Percentiles rank a stretch among this genome's conserved stretches.
These are phyloP conservation scores for Pleurotus salmoneostramineus DNA, from an alignment of 768 basidiomycete species.

Conservation along the genomic window DNA sequence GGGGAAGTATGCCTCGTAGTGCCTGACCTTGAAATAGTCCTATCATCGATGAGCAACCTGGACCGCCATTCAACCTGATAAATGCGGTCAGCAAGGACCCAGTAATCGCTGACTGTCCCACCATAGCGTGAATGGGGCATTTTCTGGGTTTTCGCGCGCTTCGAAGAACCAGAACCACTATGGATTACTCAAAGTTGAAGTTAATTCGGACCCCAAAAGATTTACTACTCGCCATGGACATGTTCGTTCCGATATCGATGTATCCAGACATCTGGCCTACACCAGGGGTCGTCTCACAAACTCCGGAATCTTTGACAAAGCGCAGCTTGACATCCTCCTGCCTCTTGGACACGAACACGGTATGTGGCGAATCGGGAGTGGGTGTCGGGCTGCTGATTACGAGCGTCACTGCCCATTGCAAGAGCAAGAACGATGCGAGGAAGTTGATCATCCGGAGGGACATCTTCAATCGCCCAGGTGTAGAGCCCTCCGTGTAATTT, in stretches of 20 bases:
- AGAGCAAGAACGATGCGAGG: neutral
- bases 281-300: slow-evolving; percentile 63
- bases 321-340: slow-evolving; percentile 30
- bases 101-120: slow-evolving; percentile 13
- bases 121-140: slow-evolving; percentile 67
- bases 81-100: neutral
- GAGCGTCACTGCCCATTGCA: neutral
- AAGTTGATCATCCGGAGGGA: neutral
- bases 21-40: slow-evolving; percentile 59
- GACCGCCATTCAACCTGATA: slow-evolving; percentile 53
- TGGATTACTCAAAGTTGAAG: neutral
- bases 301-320: slow-evolving; percentile 53
- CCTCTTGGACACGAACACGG: slow-evolving; percentile 17
- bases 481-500: neutral
- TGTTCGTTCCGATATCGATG: slow-evolving; percentile 50
- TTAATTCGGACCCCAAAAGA: neutral
- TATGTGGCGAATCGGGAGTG: neutral
- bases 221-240: slow-evolving; percentile 45
- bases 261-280: slow-evolving; percentile 63
- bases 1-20: neutral
- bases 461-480: neutral
- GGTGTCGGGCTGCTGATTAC: neutral
- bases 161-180: slow-evolving; percentile 81
- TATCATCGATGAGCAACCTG: slow-evolving; percentile 62
- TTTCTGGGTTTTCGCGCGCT: slow-evolving; percentile 52